A percentile compares a stretch with the other conserved stretches of the same genome.
phyloP scores from a whole-genome alignment of 208 protist species.

The Trypanosoma lewisi region DNA sequence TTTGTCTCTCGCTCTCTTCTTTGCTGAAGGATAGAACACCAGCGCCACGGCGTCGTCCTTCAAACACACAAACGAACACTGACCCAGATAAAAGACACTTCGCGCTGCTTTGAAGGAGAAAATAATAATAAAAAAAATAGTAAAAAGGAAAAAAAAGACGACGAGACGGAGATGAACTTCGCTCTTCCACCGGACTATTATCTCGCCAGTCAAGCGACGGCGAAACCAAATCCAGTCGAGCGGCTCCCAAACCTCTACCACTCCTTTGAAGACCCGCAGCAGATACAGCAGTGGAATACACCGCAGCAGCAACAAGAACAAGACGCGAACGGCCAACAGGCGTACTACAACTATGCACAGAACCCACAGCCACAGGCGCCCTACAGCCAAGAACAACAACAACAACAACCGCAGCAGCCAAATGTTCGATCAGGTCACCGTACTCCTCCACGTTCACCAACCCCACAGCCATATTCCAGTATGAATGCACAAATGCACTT shows the following conservation, averaged over 20 bases:
- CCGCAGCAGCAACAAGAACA: background rate
- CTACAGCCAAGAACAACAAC: conserved; percentile 20
- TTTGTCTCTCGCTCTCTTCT: background rate
- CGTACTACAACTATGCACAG: conserved; percentile 11
- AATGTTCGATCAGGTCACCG: conserved; percentile 12
- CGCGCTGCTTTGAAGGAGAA: too few species aligned
- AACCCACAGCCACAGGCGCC: conserved; percentile 9
- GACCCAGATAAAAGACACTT: too few species aligned
- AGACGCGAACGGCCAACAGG: conserved; percentile 12
- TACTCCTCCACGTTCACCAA: conserved; percentile 18
- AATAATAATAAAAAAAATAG: too few species aligned
- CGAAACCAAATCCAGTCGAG: conserved; percentile 1
- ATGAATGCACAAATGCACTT: conserved; percentile 1
- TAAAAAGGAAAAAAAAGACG: background rate
- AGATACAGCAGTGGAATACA: conserved; percentile 21
- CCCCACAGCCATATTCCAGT: conserved; percentile 13
- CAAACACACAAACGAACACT: too few species aligned
- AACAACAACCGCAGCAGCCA: conserved; percentile 17
- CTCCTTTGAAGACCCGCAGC: conserved; percentile 51
- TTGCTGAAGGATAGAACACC: background rate
- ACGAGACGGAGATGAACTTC: conserved; percentile 29
- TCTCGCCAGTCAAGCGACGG: conserved; percentile 1
- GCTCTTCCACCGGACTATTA: conserved; percentile 26
- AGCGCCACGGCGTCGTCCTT: too few species aligned
- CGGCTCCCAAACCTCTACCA: conserved; percentile 37